Evolutionary conservation across 805 yeast species (phyloP).

Genomic region (Metschnikowia cerradonensis): DNA sequence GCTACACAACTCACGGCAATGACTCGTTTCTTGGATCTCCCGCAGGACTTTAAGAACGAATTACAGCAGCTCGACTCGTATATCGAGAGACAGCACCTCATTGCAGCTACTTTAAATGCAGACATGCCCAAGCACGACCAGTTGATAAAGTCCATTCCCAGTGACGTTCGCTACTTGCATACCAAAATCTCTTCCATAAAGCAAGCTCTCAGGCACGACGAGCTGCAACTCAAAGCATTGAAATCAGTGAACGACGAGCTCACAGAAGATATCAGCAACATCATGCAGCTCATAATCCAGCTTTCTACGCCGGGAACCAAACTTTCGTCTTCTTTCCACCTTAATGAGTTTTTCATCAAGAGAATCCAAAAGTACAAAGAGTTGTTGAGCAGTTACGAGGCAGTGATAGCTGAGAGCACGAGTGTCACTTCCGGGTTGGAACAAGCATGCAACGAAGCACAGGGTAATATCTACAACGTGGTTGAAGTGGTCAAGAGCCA

Average conservation of each 20-base stretch:
- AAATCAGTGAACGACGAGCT: conserved; percentile 38
- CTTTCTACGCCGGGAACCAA: conserved; percentile 52
- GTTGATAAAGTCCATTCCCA: conserved; percentile 65
- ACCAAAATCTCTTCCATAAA: conserved; percentile 60
- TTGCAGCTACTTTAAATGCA: conserved; percentile 62
- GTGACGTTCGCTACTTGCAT: conserved; percentile 62
- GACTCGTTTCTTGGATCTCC: conserved; percentile 72
- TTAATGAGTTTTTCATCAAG: conserved; percentile 51
- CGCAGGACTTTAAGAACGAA: conserved; percentile 65
- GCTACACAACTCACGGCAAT: conserved; percentile 58
- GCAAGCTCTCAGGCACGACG: conserved; percentile 55
- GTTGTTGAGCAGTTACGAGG: conserved; percentile 53
- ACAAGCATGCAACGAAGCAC: conserved; percentile 35
- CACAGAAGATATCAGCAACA: conserved; percentile 48
- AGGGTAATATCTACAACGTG: conserved; percentile 41
- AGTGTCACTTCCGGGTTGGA: conserved; percentile 45
- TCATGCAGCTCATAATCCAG: conserved; percentile 51
- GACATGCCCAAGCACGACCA: conserved; percentile 60
- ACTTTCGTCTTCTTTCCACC: conserved; percentile 50
- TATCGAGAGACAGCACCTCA: conserved; percentile 68
- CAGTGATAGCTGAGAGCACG: conserved; percentile 59
- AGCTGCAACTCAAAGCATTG: conserved; percentile 31
- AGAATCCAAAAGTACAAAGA: conserved; percentile 48
- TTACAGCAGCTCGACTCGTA: conserved; percentile 67
- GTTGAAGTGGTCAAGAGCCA: conserved; percentile 64